phyloP scores from a whole-genome alignment of 1,139 yeast genomes.

The Pichia sp. region DNA sequence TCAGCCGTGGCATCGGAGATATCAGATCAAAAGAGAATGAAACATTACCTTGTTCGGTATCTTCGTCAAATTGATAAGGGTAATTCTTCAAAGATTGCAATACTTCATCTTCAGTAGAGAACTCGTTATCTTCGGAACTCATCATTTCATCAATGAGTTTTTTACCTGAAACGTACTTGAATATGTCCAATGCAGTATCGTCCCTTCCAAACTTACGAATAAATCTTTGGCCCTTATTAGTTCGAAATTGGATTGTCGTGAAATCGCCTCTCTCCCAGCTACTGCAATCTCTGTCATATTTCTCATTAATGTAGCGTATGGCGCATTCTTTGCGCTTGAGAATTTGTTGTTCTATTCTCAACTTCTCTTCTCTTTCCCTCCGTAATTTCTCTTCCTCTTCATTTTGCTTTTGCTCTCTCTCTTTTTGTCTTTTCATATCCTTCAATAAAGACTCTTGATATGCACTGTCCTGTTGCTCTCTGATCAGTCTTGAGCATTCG shows the following conservation, averaged over 20 bases:
- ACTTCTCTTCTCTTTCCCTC: conserved; percentile 19
- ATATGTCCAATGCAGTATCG: conserved; percentile 57
- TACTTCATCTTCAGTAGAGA: conserved; percentile 18
- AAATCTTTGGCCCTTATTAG: conserved; percentile 58
- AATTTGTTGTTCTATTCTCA: conserved; percentile 1
- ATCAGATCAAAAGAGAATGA: conserved; percentile 45
- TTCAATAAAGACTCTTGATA: conserved; percentile 46
- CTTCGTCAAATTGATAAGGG: conserved; percentile 1
- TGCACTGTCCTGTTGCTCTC: conserved; percentile 57
- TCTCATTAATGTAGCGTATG: conserved; percentile 15
- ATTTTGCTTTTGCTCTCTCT: conserved; percentile 20
- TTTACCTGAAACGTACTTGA: conserved; percentile 56
- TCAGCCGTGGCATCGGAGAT: conserved; percentile 57
- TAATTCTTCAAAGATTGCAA: conserved; percentile 13
- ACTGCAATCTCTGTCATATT: conserved; percentile 22
- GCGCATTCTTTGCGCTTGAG: conserved; percentile 19
- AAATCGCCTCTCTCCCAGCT: conserved; percentile 32
- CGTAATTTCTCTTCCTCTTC: conserved; percentile 20
- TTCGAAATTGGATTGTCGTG: conserved; percentile 44
- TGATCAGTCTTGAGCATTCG: conserved; percentile 46
- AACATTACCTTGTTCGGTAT: neutral
- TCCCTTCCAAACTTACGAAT: conserved; percentile 50
- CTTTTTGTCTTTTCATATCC: conserved; percentile 35
- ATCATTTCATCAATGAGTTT: conserved; percentile 24
- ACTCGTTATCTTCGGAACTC: neutral